These are phyloP conservation scores for Phytophthora citrophthora DNA, from an alignment of 352 stramenopile genomes.

Conservation along the genomic window DNA sequence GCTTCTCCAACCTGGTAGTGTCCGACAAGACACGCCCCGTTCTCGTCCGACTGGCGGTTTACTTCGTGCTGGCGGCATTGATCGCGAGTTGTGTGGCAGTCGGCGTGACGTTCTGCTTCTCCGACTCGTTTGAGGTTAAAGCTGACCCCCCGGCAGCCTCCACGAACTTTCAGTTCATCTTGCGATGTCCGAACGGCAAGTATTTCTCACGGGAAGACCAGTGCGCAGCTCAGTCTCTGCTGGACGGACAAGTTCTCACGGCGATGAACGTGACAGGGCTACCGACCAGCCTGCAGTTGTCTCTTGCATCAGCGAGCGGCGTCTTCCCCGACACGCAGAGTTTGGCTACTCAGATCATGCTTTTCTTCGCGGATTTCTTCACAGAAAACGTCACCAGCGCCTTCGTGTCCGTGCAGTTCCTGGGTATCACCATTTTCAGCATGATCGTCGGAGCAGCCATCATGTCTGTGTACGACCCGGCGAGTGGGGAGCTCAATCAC, in stretches of 20 bases:
- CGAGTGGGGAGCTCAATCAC: slow-evolving; percentile 51
- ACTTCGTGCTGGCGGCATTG: slow-evolving; percentile 51
- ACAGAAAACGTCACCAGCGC: slow-evolving; percentile 64
- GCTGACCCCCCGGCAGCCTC: slow-evolving; percentile 10
- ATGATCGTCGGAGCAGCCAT: slow-evolving; percentile 60
- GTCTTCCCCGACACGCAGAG: slow-evolving; percentile 41
- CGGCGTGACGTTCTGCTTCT: slow-evolving; percentile 46
- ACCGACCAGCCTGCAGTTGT: slow-evolving; percentile 19
- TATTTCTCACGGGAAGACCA: slow-evolving; percentile 41
- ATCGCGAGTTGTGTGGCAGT: slow-evolving; percentile 47
- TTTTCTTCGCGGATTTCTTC: slow-evolving; percentile 61
- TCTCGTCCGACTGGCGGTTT: slow-evolving; percentile 52
- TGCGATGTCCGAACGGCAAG: slow-evolving; percentile 62
- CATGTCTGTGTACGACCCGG: slow-evolving; percentile 53
- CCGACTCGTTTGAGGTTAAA: slow-evolving; percentile 26
- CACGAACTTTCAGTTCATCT: slow-evolving; percentile 39
- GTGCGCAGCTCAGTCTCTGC: slow-evolving; percentile 30
- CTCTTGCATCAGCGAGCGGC: slow-evolving; percentile 35
- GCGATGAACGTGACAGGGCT: slow-evolving; percentile 61
- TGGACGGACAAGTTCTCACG: slow-evolving; percentile 43
- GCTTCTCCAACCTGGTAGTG: slow-evolving; percentile 61
- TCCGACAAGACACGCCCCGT: slow-evolving; percentile 57
- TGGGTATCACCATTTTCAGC: slow-evolving; percentile 62
- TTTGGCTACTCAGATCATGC: slow-evolving; percentile 53
- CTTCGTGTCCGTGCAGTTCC: slow-evolving; percentile 52